Base-by-base conservation (phyloP, 495 filamentous ascomycete species). In the Daldinia bambusicola region DNA sequence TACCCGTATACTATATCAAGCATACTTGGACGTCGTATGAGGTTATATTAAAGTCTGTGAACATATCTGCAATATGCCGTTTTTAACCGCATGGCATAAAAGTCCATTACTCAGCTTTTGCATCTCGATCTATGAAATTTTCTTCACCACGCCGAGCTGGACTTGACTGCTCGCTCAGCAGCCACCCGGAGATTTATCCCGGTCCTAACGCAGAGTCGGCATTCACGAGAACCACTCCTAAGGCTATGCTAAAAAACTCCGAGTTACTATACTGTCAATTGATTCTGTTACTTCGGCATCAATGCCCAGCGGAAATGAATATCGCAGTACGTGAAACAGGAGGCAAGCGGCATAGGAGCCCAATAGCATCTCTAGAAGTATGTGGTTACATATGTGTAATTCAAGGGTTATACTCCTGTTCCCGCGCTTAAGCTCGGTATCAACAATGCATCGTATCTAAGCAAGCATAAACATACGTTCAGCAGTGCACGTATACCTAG, bases 171-270 rank as follows among this genome's bases (percentile, higher is more conserved):
- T 43, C 52, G 26, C 48, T 13, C 55, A 38, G 52, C 36, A 63
- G 65, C 57, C 62, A 65, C 61, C 66, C 66, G 61, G 57, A 51
- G 34, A 55, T 61, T 64, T 67, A 32, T 37, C 45, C 56, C 31
- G 55, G 20, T n/a, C 18, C 38, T 38, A n/a, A 61, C 38, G 26
- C 52, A 30, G 59, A 53, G 56, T 66, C 66, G 61, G 37, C 66
- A 69, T 65, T 16, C n/a, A 72, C 65, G 70, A 66, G 69, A 73
- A 73, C 30, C 53, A 73, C 70, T 66, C 66, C 62, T 62, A 62
- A 53, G 22, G 59, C 48, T 66, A 55, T 50, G 66, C 26, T 26
- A 66, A 52, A 73, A 69, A 69, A 56, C 61, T 53, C 69, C 69
- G 69, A 60, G 37, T 32, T 55, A 14, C 37, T 53, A 40, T 41